Conservation (phyloP, 345 rosid genomes). For the Eucalyptus pumila region DNA sequence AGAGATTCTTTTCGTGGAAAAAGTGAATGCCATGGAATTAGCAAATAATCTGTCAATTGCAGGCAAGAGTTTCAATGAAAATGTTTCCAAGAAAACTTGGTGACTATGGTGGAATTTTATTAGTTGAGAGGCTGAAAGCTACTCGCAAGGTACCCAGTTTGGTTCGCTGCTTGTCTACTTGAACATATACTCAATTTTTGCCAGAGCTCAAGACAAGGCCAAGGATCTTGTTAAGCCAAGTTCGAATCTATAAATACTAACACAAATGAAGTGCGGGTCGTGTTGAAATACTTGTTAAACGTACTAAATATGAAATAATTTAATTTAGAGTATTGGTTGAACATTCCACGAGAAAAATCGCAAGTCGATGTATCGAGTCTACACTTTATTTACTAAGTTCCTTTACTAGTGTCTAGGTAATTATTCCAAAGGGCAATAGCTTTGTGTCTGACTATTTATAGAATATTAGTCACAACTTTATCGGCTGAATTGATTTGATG, state of each 20-base stretch:
- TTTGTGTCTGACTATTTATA: background rate
- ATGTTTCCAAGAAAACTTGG: background rate
- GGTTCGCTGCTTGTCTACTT: too few relatives aligned
- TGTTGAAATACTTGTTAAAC: too few relatives aligned
- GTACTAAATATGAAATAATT: background rate
- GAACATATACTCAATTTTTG: too few relatives aligned
- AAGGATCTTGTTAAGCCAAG: too few relatives aligned
- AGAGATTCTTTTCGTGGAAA: background rate
- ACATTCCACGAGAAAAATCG: too few relatives aligned
- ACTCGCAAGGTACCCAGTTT: too few relatives aligned
- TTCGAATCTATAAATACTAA: too few relatives aligned
- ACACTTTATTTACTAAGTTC: too few relatives aligned
- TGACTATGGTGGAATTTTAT: too few relatives aligned
- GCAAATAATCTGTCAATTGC: background rate
- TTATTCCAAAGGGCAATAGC: background rate
- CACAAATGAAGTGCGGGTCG: background rate
- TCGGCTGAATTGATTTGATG: background rate
- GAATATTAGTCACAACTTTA: background rate
- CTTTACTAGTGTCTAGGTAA: background rate
- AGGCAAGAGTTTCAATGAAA: background rate
- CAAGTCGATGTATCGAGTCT: fast-evolving
- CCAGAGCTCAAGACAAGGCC: too few relatives aligned
- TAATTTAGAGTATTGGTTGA: background rate
- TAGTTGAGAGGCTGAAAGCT: too few relatives aligned
- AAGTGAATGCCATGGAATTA: background rate